A percentile compares a stretch with the other conserved stretches of the same genome.
Conservation (phyloP, 2,329 filamentous ascomycete species). For the Mycogone perniciosa region DNA sequence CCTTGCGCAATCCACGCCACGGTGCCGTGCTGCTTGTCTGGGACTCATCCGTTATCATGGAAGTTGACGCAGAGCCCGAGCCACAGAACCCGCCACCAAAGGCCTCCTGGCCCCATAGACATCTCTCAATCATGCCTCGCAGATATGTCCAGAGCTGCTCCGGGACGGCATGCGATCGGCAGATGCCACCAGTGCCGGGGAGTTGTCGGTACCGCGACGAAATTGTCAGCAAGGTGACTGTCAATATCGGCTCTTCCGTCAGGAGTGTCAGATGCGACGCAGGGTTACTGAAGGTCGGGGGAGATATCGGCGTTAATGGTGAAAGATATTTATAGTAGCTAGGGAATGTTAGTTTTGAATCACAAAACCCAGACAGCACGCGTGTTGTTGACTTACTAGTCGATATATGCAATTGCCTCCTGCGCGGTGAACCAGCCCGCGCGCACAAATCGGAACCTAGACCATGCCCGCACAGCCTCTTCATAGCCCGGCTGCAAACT, state of each 20-base stretch:
- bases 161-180: slow-evolving; percentile 84
- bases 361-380: neutral
- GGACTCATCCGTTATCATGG: slow-evolving; percentile 41
- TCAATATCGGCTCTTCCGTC: slow-evolving; percentile 85
- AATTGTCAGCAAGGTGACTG: slow-evolving; percentile 85
- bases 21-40: slow-evolving; percentile 63
- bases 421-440: slow-evolving; percentile 93
- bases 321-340: slow-evolving; percentile 89
- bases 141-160: slow-evolving; percentile 94
- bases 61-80: slow-evolving; percentile 46
- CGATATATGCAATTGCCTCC: slow-evolving; percentile 89
- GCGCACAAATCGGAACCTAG: slow-evolving; percentile 86
- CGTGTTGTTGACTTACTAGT: slow-evolving; percentile 57
- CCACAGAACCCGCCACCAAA: slow-evolving; percentile 85
- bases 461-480: slow-evolving; percentile 81
- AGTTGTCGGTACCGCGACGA: slow-evolving; percentile 81
- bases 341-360: neutral
- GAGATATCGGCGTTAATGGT: slow-evolving; percentile 86
- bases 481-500: slow-evolving; percentile 50
- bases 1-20: slow-evolving; percentile 64
- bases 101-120: slow-evolving; percentile 93
- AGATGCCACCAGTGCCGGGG: slow-evolving; percentile 71
- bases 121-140: slow-evolving; percentile 88
- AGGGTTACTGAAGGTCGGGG: slow-evolving; percentile 82
- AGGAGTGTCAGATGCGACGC: slow-evolving; percentile 72